These are phyloP conservation scores for Edaphochlamys debaryana DNA, from an alignment of 139 green algal genomes.

Conservation along the genomic window DNA sequence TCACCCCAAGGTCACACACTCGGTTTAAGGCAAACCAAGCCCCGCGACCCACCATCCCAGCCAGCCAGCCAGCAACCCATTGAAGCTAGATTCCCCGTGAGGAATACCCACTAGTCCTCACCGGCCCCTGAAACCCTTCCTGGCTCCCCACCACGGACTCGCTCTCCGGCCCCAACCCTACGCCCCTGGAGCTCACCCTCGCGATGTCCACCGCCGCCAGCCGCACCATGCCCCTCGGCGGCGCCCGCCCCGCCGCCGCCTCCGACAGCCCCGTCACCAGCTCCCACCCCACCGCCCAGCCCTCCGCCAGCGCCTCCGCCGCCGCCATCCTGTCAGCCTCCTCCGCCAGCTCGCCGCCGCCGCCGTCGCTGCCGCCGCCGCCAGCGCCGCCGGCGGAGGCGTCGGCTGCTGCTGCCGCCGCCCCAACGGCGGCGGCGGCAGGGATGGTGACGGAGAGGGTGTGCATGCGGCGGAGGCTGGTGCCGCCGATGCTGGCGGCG, in stretches of 20 bases:
- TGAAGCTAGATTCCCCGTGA: too few relatives aligned
- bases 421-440: background rate
- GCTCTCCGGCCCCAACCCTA: too few relatives aligned
- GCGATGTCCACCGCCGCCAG: constrained; percentile 47
- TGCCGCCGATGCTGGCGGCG: too few relatives aligned
- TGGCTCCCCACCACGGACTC: too few relatives aligned
- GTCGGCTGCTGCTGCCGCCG: background rate
- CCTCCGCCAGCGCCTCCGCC: constrained; percentile 36
- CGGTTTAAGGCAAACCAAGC: background rate
- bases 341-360: constrained; percentile 17
- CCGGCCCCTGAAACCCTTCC: too few relatives aligned
- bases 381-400: background rate
- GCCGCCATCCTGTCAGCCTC: constrained; percentile 45
- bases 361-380: background rate
- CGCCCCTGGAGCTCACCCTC: constrained; percentile 43
- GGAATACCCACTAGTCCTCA: too few relatives aligned
- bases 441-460: too few relatives aligned
- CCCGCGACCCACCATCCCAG: too few relatives aligned
- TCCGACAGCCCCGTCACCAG: constrained; percentile 31
- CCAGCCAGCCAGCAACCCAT: too few relatives aligned
- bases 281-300: constrained; percentile 44
- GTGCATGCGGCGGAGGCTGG: too few relatives aligned
- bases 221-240: constrained; percentile 39
- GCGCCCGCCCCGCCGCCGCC: background rate
- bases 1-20: background rate